Conservation (phyloP, 345 rosid species). For the Brassica incana region DNA sequence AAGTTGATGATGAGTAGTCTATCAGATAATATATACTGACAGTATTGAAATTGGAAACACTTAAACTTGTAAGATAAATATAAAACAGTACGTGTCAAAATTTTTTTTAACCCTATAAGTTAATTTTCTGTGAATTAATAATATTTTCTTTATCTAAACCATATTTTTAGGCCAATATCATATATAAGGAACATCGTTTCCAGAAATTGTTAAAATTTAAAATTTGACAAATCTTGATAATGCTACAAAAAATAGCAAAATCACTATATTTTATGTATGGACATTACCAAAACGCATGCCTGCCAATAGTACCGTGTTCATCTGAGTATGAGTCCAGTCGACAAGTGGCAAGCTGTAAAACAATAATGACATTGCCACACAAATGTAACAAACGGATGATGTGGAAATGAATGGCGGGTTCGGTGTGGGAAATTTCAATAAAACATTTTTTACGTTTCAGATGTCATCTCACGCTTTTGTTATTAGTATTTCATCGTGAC, state of each 20-base stretch:
- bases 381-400: slow-evolving; percentile 24
- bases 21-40: background rate
- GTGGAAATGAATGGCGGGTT: slow-evolving; percentile 17
- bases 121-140: background rate
- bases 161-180: background rate
- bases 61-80: background rate
- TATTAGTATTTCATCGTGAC: background rate
- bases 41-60: background rate
- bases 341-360: slow-evolving; percentile 22
- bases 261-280: background rate
- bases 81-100: background rate
- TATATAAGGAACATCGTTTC: background rate
- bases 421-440: background rate
- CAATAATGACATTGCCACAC: background rate
- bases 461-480: slow-evolving; percentile 19
- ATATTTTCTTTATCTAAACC: background rate
- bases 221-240: background rate
- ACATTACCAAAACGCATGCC: background rate
- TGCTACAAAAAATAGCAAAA: background rate
- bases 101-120: background rate
- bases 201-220: background rate
- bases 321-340: background rate
- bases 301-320: background rate
- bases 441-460: slow-evolving; percentile 14
- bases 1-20: background rate